Evolutionary conservation across 2,329 filamentous ascomycete genomes (phyloP).

Genomic region (Ophiostoma angusticollis): DNA sequence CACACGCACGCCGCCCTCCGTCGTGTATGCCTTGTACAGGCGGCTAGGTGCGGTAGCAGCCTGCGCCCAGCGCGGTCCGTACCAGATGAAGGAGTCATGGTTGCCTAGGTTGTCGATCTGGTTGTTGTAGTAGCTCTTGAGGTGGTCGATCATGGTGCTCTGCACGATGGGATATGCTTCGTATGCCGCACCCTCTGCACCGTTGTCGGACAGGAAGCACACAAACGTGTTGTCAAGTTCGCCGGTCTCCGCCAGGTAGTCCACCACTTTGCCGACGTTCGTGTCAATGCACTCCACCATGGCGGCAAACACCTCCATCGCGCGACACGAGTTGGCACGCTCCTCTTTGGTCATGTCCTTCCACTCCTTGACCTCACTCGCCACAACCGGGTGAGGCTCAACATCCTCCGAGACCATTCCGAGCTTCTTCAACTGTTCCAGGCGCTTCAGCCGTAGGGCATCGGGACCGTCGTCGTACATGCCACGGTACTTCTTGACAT

Average conservation of each 20-base stretch:
- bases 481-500: slow-evolving; percentile 43
- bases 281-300: slow-evolving; percentile 52
- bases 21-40: slow-evolving; percentile 25
- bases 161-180: slow-evolving; percentile 12
- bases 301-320: slow-evolving; percentile 50
- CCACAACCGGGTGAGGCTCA: slow-evolving; percentile 35
- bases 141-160: slow-evolving; percentile 14
- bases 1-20: slow-evolving; percentile 38
- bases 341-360: slow-evolving; percentile 32
- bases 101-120: slow-evolving; percentile 41
- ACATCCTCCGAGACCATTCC: slow-evolving; percentile 40
- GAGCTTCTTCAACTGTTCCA: slow-evolving; percentile 42
- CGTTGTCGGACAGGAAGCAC: slow-evolving; percentile 11
- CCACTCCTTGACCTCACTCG: slow-evolving; percentile 34
- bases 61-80: slow-evolving; percentile 40
- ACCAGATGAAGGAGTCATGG: slow-evolving; percentile 42
- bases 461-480: slow-evolving; percentile 49
- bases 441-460: slow-evolving; percentile 36
- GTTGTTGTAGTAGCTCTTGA: slow-evolving; percentile 43
- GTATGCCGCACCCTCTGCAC: slow-evolving; percentile 9
- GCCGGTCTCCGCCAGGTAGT: slow-evolving; percentile 40
- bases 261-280: slow-evolving; percentile 45
- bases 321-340: slow-evolving; percentile 32
- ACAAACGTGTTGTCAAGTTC: slow-evolving; percentile 45
- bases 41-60: slow-evolving; percentile 20